Evolutionary conservation across 306 rosid genomes (phyloP).

Genomic region (Oxytropis ochrocephala): DNA sequence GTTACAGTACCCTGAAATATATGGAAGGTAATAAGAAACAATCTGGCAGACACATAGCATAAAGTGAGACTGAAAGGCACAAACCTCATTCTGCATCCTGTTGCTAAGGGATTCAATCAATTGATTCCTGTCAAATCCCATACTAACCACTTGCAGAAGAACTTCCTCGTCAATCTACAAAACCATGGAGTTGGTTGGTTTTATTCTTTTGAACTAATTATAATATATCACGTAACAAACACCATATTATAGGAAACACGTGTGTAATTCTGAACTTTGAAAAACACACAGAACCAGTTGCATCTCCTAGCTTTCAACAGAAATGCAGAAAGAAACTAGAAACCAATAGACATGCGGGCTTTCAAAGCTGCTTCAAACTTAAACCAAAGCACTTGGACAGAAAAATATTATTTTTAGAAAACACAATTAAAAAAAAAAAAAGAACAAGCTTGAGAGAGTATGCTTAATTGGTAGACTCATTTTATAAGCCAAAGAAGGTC

Average conservation of each 20-base stretch:
- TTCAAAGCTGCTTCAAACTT: not conserved
- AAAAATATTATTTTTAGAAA: too few relatives aligned
- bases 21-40: slow-evolving; percentile 18
- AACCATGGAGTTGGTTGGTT: slow-evolving; percentile 11
- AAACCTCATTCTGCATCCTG: slow-evolving; percentile 81
- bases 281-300: not conserved
- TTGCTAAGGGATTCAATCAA: slow-evolving; percentile 74
- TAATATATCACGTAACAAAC: slow-evolving; percentile 4
- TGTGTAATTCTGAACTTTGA: not conserved
- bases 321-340: slow-evolving; percentile 10
- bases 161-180: slow-evolving; percentile 88
- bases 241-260: not conserved
- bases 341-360: not conserved
- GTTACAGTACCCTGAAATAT: slow-evolving; percentile 88
- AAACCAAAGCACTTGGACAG: too few relatives aligned
- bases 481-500: not conserved
- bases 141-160: slow-evolving; percentile 69
- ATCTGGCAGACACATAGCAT: not conserved
- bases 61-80: slow-evolving; percentile 16
- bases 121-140: slow-evolving; percentile 74
- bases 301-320: not conserved
- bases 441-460: not conserved
- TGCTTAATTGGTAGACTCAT: not conserved
- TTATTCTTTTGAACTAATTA: not conserved
- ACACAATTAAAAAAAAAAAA: too few relatives aligned